phyloP scores from a whole-genome alignment of 2,329 filamentous ascomycete species.

The Cordyceps cateniannulata region DNA sequence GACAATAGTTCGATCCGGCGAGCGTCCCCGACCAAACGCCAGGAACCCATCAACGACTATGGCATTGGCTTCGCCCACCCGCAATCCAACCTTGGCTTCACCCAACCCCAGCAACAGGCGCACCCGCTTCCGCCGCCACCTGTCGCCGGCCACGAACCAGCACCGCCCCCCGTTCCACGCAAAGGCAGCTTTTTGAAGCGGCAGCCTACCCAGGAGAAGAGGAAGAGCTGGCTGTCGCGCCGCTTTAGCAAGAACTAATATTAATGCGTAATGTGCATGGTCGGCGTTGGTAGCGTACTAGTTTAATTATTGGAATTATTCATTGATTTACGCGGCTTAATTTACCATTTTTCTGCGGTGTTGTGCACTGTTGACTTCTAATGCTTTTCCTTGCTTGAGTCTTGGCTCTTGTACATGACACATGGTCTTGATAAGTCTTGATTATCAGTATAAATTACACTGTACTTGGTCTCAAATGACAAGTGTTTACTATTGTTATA shows the following conservation, averaged over 20 bases:
- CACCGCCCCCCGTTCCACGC: constrained; percentile 20
- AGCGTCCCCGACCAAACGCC: constrained; percentile 48
- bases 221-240: constrained; percentile 84
- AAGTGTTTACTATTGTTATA: not conserved
- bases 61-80: constrained; percentile 52
- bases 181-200: constrained; percentile 25
- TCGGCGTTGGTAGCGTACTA: constrained; percentile 21
- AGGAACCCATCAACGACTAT: constrained; percentile 54
- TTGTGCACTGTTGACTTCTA: not conserved
- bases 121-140: constrained; percentile 21
- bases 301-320: constrained; percentile 11
- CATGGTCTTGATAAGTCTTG: too few relatives aligned
- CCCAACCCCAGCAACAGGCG: constrained; percentile 11
- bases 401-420: too few relatives aligned
- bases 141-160: constrained; percentile 16
- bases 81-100: constrained; percentile 31
- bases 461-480: not conserved
- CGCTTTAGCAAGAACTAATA: constrained; percentile 62
- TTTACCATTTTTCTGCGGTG: not conserved
- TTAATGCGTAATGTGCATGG: constrained; percentile 20
- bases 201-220: constrained; percentile 52
- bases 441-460: too few relatives aligned
- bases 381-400: not conserved
- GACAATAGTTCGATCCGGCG: constrained; percentile 89
- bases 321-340: constrained; percentile 3